Percentiles rank a stretch among this genome's conserved stretches.
phyloP scores from a whole-genome alignment of 2,329 filamentous ascomycete species.

The Alternaria triticina region DNA sequence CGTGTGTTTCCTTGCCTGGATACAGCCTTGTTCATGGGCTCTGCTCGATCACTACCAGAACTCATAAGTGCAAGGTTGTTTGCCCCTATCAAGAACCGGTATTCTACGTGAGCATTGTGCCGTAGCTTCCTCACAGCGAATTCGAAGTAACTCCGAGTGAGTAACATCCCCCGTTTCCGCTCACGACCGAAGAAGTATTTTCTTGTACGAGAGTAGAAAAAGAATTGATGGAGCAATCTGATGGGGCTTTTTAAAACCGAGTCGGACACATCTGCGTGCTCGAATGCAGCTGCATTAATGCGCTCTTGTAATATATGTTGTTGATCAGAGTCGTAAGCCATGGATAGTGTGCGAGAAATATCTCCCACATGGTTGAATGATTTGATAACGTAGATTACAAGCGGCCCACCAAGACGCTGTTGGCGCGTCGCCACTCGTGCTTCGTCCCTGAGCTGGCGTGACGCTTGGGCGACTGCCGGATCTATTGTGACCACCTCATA shows the following conservation, averaged over 20 bases:
- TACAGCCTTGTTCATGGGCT: neutral
- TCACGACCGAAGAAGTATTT: neutral
- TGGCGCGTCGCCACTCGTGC: neutral
- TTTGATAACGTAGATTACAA: neutral
- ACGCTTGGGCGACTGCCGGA: neutral
- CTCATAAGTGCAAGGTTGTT: neutral
- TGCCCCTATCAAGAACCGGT: neutral
- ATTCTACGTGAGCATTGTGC: neutral
- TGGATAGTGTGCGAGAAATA: neutral
- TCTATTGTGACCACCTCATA: neutral
- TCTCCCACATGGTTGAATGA: neutral
- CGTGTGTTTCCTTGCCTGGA: neutral
- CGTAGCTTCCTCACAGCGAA: neutral
- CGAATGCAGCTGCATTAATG: neutral
- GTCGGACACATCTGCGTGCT: neutral
- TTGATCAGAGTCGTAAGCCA: neutral
- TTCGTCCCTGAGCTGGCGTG: neutral
- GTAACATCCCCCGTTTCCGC: neutral
- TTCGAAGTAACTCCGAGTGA: neutral
- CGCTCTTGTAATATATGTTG: neutral
- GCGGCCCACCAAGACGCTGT: neutral
- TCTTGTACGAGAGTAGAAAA: neutral
- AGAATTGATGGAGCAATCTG: neutral
- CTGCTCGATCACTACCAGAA: neutral
- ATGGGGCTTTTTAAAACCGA: neutral